These are phyloP conservation scores for Pontederia paniculata DNA, from an alignment of 176 grass and related monocot genomes.

Conservation along the genomic window DNA sequence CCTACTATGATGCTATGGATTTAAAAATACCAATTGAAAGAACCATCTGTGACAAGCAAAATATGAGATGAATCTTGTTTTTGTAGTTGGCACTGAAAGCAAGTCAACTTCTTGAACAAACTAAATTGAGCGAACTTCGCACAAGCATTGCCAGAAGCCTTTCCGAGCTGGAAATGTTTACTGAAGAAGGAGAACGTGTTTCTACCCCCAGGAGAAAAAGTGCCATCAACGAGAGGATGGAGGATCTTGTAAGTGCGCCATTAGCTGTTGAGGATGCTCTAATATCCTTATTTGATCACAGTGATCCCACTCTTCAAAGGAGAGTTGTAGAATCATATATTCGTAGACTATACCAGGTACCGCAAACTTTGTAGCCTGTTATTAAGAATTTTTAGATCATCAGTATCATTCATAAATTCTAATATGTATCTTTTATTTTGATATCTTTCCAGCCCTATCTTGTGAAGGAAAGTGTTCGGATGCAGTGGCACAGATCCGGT, in stretches of 20 bases:
- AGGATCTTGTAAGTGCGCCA: slow-evolving; percentile 86
- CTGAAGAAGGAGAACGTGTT: slow-evolving; percentile 86
- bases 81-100: slow-evolving; percentile 86
- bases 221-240: slow-evolving; percentile 96
- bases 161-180: slow-evolving; percentile 99
- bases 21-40: no score
- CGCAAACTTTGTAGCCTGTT: not conserved
- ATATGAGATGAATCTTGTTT: slow-evolving; percentile 20
- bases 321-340: slow-evolving; percentile 98
- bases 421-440: slow-evolving; percentile 15
- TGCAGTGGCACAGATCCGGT: slow-evolving; percentile 92
- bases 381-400: not conserved
- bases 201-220: slow-evolving; percentile 97
- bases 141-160: slow-evolving; percentile 91
- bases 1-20: no score
- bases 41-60: no score
- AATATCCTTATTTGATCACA: slow-evolving; percentile 93
- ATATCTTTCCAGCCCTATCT: slow-evolving; percentile 61
- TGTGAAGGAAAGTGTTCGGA: slow-evolving; percentile 67
- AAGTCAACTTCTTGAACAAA: slow-evolving; percentile 97
- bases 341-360: slow-evolving; percentile 94
- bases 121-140: slow-evolving; percentile 92
- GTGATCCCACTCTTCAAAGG: slow-evolving; percentile 82
- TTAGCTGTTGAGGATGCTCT: slow-evolving; percentile 96
- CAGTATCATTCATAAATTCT: not conserved